Percentiles rank a stretch among this genome's conserved stretches.
phyloP scores from a whole-genome alignment of 345 rosid genomes.

The Melastoma malabathricum region DNA sequence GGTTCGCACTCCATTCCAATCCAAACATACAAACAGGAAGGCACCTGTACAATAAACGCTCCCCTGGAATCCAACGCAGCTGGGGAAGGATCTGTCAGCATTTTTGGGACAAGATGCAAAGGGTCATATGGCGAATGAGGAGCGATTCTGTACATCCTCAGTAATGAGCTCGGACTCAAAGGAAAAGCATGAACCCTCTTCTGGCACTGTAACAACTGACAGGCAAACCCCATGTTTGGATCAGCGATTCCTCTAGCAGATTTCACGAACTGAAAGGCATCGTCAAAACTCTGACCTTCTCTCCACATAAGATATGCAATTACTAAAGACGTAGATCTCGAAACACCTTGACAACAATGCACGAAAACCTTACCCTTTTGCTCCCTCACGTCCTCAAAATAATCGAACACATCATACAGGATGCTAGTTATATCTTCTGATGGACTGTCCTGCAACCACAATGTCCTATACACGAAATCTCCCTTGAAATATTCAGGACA shows the following conservation, averaged over 20 bases:
- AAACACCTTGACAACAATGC: constrained; percentile 97
- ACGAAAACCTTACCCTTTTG: constrained; percentile 83
- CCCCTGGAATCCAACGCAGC: constrained; percentile 89
- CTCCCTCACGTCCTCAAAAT: constrained; percentile 97
- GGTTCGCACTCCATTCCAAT: constrained; percentile 71
- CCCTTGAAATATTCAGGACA: constrained; percentile 95
- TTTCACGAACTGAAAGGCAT: constrained; percentile 94
- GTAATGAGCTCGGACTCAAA: constrained; percentile 88
- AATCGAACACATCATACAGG: constrained; percentile 93
- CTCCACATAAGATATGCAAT: constrained; percentile 99
- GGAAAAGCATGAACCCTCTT: constrained; percentile 98
- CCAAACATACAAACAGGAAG: constrained; percentile 82
- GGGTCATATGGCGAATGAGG: constrained; percentile 99
- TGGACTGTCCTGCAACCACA: constrained; percentile 99
- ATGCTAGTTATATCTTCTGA: constrained; percentile 98
- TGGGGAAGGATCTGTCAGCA: constrained; percentile 80
- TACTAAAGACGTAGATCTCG: constrained; percentile 94
- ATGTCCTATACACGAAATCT: constrained; percentile 76
- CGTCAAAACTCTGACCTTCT: constrained; percentile 97
- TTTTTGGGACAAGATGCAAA: constrained; percentile 91
- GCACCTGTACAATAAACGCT: constrained; percentile 80
- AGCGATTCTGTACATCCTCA: constrained; percentile 82
- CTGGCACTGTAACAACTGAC: constrained; percentile 94
- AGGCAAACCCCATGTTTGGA: constrained; percentile 99
- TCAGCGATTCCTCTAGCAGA: constrained; percentile 96